Evolutionary conservation across 495 filamentous ascomycete genomes (phyloP), one percentile per base, ranked within the genome.

Genomic region (Cercophora samala): DNA sequence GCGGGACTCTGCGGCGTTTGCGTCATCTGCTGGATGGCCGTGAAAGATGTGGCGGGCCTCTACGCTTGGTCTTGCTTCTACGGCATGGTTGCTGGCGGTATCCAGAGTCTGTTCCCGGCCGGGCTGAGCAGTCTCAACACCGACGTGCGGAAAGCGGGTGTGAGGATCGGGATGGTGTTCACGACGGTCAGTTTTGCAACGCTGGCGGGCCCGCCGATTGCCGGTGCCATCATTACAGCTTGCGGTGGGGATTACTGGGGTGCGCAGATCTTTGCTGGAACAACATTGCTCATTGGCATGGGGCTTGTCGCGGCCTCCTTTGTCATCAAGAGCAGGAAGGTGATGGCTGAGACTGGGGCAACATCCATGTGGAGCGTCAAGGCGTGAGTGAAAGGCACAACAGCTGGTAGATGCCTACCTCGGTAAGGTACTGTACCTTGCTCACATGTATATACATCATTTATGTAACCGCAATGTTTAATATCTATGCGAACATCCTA

Each of bases 151-250:
- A 92, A 91, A 74, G 81, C 83, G 22, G 90, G 92, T 0, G 85
- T 87, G 62, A 81, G 91, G 17, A 88, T 92, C 82, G 93, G 91
- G 5, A 93, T 95, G 90, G 83, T 89, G 25, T 89, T 95, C 66
- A 88, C 85, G n/a, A 86, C 93, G 53, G 84, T 89, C 15, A 87
- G 85, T 51, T 85, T 95, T 60, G 91, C 91, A 0, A 84, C 84
- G 23, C 77, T 95, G 26, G 91, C 89, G 26, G 91, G 91, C 0
- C 85, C 90, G 13, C 90, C 92, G 3, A 87, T 96, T 66, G 90
- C 87, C 0, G 92, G 91, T 0, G 85, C 85, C 19, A 85, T 87
- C 11, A 82, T 92, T 22, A 85, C 82, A 0, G 83, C 81, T 1
- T 74, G 78, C 21, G 77, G 78, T 11, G 88, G 88, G 0, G 66